Percentiles rank a stretch among this genome's conserved stretches.
These are phyloP conservation scores for Coccomyxa sp. DNA, from an alignment of 139 green algal genomes.

Conservation along the genomic window DNA sequence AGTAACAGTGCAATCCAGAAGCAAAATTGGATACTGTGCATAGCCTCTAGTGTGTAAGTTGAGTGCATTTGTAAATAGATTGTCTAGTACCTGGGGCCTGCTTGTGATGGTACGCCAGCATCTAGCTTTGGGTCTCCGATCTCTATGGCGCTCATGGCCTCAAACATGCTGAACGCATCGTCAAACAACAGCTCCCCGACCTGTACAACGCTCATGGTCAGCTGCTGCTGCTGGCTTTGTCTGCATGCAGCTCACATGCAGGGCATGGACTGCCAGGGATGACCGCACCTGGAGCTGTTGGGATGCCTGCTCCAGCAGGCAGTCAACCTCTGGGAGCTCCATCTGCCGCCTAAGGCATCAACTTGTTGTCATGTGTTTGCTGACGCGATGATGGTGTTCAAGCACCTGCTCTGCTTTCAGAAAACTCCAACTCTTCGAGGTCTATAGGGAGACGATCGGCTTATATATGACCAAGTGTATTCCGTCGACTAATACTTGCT, in stretches of 20 bases:
- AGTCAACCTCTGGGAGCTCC: not conserved
- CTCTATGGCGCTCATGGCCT: slow-evolving; percentile 89
- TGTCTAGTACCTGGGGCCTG: too few species aligned
- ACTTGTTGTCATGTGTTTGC: too few species aligned
- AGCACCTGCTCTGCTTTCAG: too few species aligned
- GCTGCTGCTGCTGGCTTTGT: not conserved
- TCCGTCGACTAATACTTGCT: too few species aligned
- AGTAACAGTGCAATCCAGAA: not conserved
- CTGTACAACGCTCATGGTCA: too few species aligned
- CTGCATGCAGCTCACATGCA: not conserved
- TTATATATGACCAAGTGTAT: too few species aligned
- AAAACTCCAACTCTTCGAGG: too few species aligned
- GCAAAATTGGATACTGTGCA: not conserved
- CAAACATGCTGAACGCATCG: slow-evolving; percentile 79
- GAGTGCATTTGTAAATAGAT: not conserved
- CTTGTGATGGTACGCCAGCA: slow-evolving; percentile 53
- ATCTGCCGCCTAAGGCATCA: too few species aligned
- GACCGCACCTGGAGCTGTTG: not conserved
- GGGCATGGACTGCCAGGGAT: not conserved
- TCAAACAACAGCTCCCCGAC: slow-evolving; percentile 71
- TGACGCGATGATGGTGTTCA: too few species aligned
- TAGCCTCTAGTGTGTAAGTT: not conserved
- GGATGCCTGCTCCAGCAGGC: not conserved
- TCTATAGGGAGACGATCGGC: too few species aligned
- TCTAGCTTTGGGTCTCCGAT: slow-evolving; percentile 91